Evolutionary conservation across 306 rosid genomes (phyloP).

Genomic region (Citrullus colocynthis): DNA sequence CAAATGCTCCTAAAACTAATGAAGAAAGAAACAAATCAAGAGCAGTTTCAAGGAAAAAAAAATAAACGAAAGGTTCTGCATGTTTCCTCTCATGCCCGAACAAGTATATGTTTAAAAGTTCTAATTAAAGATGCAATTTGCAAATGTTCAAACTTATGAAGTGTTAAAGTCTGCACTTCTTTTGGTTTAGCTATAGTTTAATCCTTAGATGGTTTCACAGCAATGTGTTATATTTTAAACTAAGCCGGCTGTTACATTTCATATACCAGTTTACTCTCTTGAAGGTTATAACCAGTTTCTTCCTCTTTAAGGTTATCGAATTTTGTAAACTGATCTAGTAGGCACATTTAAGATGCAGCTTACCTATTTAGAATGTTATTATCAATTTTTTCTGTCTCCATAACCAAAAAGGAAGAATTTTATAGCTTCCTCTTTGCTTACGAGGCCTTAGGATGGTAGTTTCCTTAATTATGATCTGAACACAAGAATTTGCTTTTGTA

Average conservation of each 20-base stretch:
- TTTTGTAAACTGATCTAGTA: not conserved
- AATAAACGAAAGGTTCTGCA: not conserved
- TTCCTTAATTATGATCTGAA: not conserved
- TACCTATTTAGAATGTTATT: not conserved
- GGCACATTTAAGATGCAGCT: not conserved
- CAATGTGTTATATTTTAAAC: not conserved
- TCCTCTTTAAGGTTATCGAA: not conserved
- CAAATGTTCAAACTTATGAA: not conserved
- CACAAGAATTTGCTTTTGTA: not conserved
- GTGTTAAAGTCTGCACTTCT: not conserved
- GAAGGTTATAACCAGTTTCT: not conserved
- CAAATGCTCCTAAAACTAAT: not conserved
- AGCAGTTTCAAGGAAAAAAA: not conserved
- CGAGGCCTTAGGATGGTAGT: not conserved
- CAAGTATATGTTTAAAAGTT: not conserved
- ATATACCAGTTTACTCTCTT: not conserved
- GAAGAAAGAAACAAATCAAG: not conserved
- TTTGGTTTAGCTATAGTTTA: not conserved
- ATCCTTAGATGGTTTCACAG: not conserved
- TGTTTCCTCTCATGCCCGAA: conserved; percentile 4
- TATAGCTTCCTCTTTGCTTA: not conserved
- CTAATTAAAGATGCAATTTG: not conserved
- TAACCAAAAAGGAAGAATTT: not conserved
- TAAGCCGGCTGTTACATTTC: not conserved
- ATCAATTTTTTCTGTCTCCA: not conserved